These are phyloP conservation scores for Globisporangium radiosum DNA, from an alignment of 352 stramenopile genomes.

Conservation along the genomic window DNA sequence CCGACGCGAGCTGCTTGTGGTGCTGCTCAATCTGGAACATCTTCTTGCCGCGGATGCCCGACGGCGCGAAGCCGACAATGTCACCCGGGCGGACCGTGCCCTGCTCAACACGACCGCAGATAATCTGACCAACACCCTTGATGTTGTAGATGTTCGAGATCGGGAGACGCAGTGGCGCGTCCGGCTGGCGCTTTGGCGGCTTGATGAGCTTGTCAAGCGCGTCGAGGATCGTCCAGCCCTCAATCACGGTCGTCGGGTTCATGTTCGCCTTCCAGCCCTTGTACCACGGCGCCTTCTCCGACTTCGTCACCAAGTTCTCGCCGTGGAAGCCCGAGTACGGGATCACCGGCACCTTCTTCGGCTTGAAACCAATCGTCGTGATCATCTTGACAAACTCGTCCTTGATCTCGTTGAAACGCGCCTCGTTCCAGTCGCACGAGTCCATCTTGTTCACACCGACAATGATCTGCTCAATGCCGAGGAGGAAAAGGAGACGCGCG, in stretches of 20 bases:
- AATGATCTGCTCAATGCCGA: slow-evolving; percentile 98
- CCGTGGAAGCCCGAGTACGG: slow-evolving; percentile 78
- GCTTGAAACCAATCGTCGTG: slow-evolving; percentile 74
- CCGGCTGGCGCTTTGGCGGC: slow-evolving; percentile 49
- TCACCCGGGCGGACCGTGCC: slow-evolving; percentile 56
- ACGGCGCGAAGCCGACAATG: slow-evolving; percentile 59
- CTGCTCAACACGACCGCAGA: slow-evolving; percentile 64
- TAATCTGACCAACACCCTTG: slow-evolving; percentile 78
- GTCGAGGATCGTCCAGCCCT: slow-evolving; percentile 54
- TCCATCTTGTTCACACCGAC: slow-evolving; percentile 99
- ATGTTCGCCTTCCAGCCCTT: slow-evolving; percentile 74
- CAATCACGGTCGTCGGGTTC: slow-evolving; percentile 21
- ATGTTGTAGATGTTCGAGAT: slow-evolving; percentile 85
- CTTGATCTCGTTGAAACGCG: slow-evolving; percentile 80
- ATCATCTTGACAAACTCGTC: slow-evolving; percentile 77
- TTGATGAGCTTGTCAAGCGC: slow-evolving; percentile 68
- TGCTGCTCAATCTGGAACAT: slow-evolving; percentile 80
- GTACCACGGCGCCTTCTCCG: slow-evolving; percentile 67
- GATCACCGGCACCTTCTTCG: slow-evolving; percentile 60
- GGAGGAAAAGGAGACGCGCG: slow-evolving; percentile 93
- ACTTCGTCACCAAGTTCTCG: slow-evolving; percentile 71
- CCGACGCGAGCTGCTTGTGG: slow-evolving; percentile 60
- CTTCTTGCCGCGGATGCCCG: slow-evolving; percentile 52
- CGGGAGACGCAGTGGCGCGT: slow-evolving; percentile 53
- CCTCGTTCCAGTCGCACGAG: slow-evolving; percentile 56